These are phyloP conservation scores for Aspergillus tubingensis DNA, from an alignment of 2,329 filamentous ascomycete species.

Conservation along the genomic window DNA sequence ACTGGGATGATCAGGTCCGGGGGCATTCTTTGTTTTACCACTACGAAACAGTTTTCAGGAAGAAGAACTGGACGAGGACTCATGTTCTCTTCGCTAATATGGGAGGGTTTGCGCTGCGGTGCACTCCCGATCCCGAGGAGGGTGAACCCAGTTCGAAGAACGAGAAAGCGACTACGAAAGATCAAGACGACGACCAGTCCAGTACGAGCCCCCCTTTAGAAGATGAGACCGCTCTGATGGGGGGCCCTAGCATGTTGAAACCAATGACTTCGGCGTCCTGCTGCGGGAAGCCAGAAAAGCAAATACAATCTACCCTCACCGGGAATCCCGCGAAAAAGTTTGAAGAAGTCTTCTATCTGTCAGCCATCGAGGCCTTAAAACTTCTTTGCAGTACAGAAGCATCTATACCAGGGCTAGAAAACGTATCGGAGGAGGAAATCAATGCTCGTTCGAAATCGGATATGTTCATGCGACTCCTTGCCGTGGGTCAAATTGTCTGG, in stretches of 20 bases:
- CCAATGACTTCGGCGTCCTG: no score
- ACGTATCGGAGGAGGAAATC: not conserved
- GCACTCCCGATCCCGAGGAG: not conserved
- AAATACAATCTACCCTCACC: no score
- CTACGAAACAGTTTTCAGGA: not conserved
- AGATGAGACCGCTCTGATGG: no score
- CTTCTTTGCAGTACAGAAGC: not conserved
- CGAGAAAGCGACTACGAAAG: not conserved
- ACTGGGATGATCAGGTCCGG: not conserved
- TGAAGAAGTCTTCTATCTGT: not conserved
- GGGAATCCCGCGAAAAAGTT: not conserved
- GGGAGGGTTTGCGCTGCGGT: constrained; percentile 1
- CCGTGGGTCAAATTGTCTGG: not conserved
- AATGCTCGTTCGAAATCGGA: not conserved
- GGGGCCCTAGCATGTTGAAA: no score
- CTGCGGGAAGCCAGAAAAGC: no score
- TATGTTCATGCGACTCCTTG: not conserved
- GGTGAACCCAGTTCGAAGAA: not conserved
- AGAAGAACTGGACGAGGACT: not conserved
- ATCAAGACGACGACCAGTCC: not conserved
- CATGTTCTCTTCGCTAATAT: not conserved
- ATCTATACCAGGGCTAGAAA: not conserved
- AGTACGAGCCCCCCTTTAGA: not conserved
- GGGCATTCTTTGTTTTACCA: not conserved
- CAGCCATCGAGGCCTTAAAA: not conserved